Percentiles rank a stretch among this genome's conserved stretches.
phyloP scores from a whole-genome alignment of 2,329 filamentous ascomycete species.

The Dendrostoma leiphaemia region DNA sequence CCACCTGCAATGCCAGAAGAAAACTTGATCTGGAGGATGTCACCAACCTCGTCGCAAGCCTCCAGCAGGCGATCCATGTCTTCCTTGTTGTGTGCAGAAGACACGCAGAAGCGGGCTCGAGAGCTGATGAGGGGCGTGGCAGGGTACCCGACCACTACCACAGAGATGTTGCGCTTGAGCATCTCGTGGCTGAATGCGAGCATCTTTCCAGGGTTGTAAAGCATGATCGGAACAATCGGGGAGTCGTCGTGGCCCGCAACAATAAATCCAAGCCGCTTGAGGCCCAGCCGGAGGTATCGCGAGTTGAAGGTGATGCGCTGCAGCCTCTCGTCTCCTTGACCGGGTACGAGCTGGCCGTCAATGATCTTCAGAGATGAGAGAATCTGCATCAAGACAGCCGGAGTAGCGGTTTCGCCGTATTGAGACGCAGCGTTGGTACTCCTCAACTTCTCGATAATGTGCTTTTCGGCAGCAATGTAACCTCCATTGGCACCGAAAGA shows the following conservation, averaged over 20 bases:
- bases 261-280: constrained; percentile 96
- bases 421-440: constrained; percentile 82
- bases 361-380: constrained; percentile 84
- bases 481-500: constrained; percentile 98
- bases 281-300: constrained; percentile 91
- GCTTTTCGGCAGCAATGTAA: constrained; percentile 86
- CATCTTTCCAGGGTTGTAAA: constrained; percentile 99
- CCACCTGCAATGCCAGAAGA: constrained; percentile 94
- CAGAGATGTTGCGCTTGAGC: constrained; percentile 95
- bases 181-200: constrained; percentile 98
- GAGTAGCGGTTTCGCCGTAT: constrained; percentile 83
- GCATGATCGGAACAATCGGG: constrained; percentile 88
- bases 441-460: constrained; percentile 88
- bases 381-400: constrained; percentile 89
- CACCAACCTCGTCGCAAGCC: constrained; percentile 90
- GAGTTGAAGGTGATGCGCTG: constrained; percentile 98
- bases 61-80: constrained; percentile 86
- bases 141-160: constrained; percentile 96
- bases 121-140: constrained; percentile 94
- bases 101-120: constrained; percentile 92
- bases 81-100: constrained; percentile 95
- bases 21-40: constrained; percentile 92
- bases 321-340: constrained; percentile 91
- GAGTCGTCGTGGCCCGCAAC: constrained; percentile 97
- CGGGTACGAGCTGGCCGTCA: constrained; percentile 79